Evolutionary conservation across 2,329 filamentous ascomycete genomes (phyloP), one percentile per base, ranked within the genome.

Genomic region (Aaosphaeria pasadenensis): DNA sequence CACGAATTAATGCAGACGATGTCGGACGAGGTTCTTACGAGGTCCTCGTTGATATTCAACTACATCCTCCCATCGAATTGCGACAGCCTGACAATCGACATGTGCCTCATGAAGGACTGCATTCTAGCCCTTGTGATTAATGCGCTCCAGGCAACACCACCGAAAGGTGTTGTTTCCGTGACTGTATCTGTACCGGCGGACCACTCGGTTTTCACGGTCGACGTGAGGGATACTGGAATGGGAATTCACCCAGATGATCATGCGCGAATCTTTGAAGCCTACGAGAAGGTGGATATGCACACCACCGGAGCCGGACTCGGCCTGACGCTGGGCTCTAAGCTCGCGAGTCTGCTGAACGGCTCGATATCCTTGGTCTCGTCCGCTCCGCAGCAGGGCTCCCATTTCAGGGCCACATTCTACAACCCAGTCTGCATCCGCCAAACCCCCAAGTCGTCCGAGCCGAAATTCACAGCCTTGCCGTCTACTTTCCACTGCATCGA

Each of bases 231-330:
- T 39, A 75, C 67, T 1, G 74, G 74, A 0, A 55, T 66, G 3
- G 74, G 74, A 2, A 74, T 77, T n/a, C 49, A 51, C 1, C 43
- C 51, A 1, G 54, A 63, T 3, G 56, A 75, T 5, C 67, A 71
- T 4, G 24, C 59, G 4, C 68, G 71, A 3, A 73, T 77, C 4
- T 77, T 77, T 30, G 61, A 72, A 4, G 58, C 73, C 0, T 76
- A 77, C 17, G 74, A 76, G 38, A 76, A 76, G 32, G 64, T 69
- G 1, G 62, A 68, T 32, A 50, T 52, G 0, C 63, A 73, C 33
- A 68, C 72, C 0, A 64, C 63, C 2, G 70, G 74, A 3, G 71
- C 71, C 30, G 73, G 75, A 0, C 60, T 77, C 1, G 75, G 75
- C 0, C 54, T 78, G 11, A 74, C 73, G 0, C 57, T 77, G 0